Conservation (phyloP, 2,329 filamentous ascomycete genomes). For the Arthrobotrys entomopaga region DNA sequence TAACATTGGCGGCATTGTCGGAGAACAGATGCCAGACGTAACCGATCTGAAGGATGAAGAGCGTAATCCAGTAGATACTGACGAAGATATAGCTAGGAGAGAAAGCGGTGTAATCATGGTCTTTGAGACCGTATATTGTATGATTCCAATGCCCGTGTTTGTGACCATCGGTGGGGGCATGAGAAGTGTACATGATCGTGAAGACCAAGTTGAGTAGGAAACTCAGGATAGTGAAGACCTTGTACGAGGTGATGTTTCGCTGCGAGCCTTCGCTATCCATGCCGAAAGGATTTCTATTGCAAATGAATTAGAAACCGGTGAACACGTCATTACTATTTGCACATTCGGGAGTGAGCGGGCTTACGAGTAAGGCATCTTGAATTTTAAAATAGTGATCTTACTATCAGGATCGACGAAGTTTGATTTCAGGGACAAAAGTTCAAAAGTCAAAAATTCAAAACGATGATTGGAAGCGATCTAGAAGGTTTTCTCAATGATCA, state of each 20-base stretch:
- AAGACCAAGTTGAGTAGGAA: constrained; percentile 79
- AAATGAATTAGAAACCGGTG: background rate
- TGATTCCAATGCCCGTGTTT: constrained; percentile 68
- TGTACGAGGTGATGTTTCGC: constrained; percentile 73
- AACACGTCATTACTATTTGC: background rate
- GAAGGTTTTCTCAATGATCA: constrained; percentile 11
- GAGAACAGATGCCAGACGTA: constrained; percentile 83
- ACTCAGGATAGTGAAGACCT: constrained; percentile 76
- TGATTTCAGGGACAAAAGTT: background rate
- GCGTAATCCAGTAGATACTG: constrained; percentile 77
- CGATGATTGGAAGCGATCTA: background rate
- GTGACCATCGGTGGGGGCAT: constrained; percentile 69
- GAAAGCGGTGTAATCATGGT: constrained; percentile 65
- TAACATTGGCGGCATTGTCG: constrained; percentile 70
- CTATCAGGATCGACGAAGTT: background rate
- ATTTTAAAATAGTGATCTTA: background rate
- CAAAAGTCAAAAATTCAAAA: background rate
- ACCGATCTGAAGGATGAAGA: constrained; percentile 78
- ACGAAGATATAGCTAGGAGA: constrained; percentile 63
- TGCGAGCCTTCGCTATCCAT: constrained; percentile 56
- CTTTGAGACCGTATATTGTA: constrained; percentile 80
- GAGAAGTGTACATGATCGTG: constrained; percentile 78
- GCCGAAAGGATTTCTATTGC: constrained; percentile 56
- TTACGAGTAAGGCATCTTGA: constrained; percentile 40
- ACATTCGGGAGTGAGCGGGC: background rate